Evolutionary conservation across 164 flowering plant genomes (phyloP).

Genomic region (Liriodendron chinense): DNA sequence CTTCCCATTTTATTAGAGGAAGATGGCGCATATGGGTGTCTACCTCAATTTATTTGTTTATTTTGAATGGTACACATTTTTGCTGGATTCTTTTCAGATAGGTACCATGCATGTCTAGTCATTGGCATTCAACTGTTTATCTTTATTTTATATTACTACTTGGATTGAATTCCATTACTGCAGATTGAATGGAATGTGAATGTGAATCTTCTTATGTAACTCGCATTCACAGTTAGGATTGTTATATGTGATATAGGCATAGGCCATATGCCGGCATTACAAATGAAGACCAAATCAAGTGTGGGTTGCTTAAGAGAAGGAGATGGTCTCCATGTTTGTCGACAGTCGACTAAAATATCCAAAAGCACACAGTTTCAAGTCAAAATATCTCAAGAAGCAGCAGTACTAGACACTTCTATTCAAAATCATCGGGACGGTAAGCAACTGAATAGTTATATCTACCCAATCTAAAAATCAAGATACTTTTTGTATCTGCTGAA

Average conservation of each 20-base stretch:
- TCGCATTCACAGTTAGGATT: background rate
- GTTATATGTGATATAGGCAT: slow-evolving; percentile 5
- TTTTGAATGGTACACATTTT: too few relatives aligned
- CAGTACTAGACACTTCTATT: slow-evolving; percentile 8
- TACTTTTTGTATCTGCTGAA: background rate
- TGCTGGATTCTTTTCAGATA: background rate
- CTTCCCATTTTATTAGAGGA: background rate
- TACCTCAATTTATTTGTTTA: background rate
- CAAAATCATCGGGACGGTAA: slow-evolving; percentile 21
- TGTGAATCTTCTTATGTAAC: background rate
- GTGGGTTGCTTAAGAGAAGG: slow-evolving; percentile 18
- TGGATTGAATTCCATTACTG: background rate
- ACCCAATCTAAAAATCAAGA: background rate
- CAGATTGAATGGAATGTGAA: background rate
- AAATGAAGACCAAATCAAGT: slow-evolving; percentile 32
- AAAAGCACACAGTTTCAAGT: slow-evolving; percentile 25
- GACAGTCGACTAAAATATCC: slow-evolving; percentile 30
- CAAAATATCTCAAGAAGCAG: slow-evolving; percentile 26
- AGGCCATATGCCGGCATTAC: slow-evolving; percentile 25
- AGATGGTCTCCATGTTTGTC: slow-evolving; percentile 22
- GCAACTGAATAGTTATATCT: background rate
- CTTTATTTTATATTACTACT: background rate
- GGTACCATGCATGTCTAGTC: background rate
- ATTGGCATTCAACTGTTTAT: background rate
- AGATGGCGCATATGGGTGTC: background rate